These are phyloP conservation scores for Penicillium diatomitis DNA, from an alignment of 495 filamentous ascomycete species.

Conservation along the genomic window DNA sequence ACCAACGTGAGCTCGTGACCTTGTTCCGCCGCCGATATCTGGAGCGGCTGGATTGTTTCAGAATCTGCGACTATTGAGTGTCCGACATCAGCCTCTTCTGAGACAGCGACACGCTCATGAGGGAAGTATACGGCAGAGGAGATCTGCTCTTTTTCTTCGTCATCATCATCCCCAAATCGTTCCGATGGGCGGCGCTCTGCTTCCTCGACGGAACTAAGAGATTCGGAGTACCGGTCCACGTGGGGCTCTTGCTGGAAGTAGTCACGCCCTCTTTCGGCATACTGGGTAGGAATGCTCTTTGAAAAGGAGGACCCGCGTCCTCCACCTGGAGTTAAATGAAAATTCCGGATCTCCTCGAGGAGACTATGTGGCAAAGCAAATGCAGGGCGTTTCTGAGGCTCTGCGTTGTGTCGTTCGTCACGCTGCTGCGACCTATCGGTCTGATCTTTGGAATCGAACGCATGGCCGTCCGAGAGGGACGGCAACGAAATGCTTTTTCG, in stretches of 20 bases:
- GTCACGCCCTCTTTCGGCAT: conserved; percentile 24
- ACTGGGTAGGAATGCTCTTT: conserved; percentile 43
- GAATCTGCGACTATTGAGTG: conserved; percentile 40
- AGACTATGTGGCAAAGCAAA: conserved; percentile 38
- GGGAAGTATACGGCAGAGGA: conserved; percentile 90
- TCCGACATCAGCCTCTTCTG: conserved; percentile 26
- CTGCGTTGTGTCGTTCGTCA: conserved; percentile 8
- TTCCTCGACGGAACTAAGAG: conserved; percentile 18
- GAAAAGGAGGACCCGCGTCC: conserved; percentile 44
- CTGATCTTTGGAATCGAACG: conserved; percentile 10
- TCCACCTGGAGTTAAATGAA: conserved; percentile 47
- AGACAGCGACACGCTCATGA: conserved; percentile 54
- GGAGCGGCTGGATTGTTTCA: conserved; percentile 22
- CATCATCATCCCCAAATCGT: conserved; percentile 66
- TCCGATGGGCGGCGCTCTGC: conserved; percentile 31
- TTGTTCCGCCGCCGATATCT: conserved; percentile 26
- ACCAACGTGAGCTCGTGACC: conserved; percentile 24
- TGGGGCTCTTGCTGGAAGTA: conserved; percentile 21
- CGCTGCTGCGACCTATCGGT: conserved; percentile 2
- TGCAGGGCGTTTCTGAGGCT: conserved; percentile 18
- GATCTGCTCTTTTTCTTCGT: conserved; percentile 87
- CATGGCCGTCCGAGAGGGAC: conserved; percentile 18
- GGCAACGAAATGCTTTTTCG: conserved; percentile 29
- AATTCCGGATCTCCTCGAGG: conserved; percentile 55
- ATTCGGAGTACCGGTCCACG: conserved; percentile 13